Conservation (phyloP, 83 land plant genomes). For the Picea abies region DNA sequence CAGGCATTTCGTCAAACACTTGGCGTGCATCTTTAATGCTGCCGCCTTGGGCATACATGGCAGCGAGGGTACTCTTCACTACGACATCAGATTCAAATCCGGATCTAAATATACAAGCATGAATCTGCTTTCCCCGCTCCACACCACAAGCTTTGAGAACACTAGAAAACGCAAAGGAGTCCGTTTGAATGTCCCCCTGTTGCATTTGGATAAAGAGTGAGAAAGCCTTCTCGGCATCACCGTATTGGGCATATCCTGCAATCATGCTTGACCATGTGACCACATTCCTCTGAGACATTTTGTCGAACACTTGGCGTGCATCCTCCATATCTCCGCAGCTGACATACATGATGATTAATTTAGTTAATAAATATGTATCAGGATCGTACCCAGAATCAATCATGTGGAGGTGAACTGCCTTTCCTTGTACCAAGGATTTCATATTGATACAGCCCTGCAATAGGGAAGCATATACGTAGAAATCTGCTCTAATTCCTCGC, state of each 20-base stretch:
- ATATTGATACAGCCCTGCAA: constrained; percentile 1
- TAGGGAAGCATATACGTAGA: not conserved
- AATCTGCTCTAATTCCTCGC: no score
- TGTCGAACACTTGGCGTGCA: constrained; percentile 7
- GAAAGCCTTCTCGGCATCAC: constrained; percentile 5
- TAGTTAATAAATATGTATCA: constrained; percentile 12
- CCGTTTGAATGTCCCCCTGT: constrained; percentile 25
- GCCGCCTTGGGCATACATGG: constrained; percentile 33
- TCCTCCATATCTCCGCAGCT: not conserved
- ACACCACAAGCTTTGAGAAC: constrained; percentile 52
- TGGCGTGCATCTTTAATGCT: constrained; percentile 25
- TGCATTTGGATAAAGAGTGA: not conserved
- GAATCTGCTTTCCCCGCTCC: constrained; percentile 33
- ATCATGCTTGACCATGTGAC: constrained; percentile 3
- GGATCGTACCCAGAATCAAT: not conserved
- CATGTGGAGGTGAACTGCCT: not conserved
- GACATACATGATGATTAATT: constrained; percentile 38
- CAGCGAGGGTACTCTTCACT: constrained; percentile 36
- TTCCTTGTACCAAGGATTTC: not conserved
- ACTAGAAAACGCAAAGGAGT: constrained; percentile 40
- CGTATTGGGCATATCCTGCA: not conserved
- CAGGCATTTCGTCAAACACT: constrained; percentile 34
- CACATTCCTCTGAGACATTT: not conserved
- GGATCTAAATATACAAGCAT: constrained; percentile 28
- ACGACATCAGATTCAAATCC: constrained; percentile 33